Conservation (phyloP, 352 stramenopile species). For the Phytophthora cactorum region DNA sequence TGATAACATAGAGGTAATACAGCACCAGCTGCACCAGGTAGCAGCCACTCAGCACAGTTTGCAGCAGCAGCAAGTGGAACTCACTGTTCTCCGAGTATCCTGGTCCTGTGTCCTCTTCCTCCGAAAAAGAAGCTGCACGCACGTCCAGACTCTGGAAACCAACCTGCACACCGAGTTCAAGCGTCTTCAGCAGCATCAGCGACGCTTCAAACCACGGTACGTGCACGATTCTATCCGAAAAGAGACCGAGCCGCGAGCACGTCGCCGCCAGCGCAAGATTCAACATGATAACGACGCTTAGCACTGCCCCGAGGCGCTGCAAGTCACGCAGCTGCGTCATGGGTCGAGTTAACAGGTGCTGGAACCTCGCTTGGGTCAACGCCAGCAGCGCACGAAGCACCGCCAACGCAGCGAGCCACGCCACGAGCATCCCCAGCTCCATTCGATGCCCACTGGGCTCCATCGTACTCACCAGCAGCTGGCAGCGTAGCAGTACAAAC, state of each 20-base stretch:
- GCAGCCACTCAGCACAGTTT: slow-evolving; percentile 62
- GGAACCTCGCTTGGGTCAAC: slow-evolving; percentile 68
- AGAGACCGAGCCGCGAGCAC: slow-evolving; percentile 48
- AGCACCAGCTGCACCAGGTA: slow-evolving; percentile 75
- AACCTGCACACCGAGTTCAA: slow-evolving; percentile 74
- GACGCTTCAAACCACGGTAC: slow-evolving; percentile 81
- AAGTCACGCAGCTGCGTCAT: slow-evolving; percentile 67
- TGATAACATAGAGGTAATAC: slow-evolving; percentile 87
- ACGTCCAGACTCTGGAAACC: slow-evolving; percentile 70
- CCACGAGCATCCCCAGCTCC: slow-evolving; percentile 57
- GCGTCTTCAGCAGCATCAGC: slow-evolving; percentile 67
- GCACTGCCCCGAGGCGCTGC: slow-evolving; percentile 55
- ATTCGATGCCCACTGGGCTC: slow-evolving; percentile 39
- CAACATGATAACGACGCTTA: slow-evolving; percentile 45
- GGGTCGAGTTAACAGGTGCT: slow-evolving; percentile 68
- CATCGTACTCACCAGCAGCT: slow-evolving; percentile 78
- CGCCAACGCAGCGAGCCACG: slow-evolving; percentile 69
- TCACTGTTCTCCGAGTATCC: slow-evolving; percentile 66
- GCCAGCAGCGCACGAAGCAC: slow-evolving; percentile 69
- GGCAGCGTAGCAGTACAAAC: slow-evolving; percentile 75
- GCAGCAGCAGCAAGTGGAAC: slow-evolving; percentile 66
- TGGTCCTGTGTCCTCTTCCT: slow-evolving; percentile 40
- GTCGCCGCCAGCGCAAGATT: slow-evolving; percentile 49
- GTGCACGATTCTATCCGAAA: slow-evolving; percentile 62
- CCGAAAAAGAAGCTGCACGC: slow-evolving; percentile 31